Evolutionary conservation across 2,329 filamentous ascomycete genomes (phyloP).

Genomic region (Sclerotinia spermophila): DNA sequence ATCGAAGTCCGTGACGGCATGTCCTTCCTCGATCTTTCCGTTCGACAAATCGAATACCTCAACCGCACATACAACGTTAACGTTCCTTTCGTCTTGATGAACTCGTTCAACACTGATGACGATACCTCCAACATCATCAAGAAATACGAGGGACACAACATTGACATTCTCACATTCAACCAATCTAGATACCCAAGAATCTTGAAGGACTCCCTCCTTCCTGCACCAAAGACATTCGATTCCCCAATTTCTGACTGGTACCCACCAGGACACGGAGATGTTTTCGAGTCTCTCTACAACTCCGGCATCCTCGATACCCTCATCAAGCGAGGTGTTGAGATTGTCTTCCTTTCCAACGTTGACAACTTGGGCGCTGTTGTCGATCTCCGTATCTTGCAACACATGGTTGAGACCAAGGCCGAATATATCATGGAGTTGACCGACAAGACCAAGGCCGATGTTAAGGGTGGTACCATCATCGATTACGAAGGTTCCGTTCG

Average conservation of each 20-base stretch:
- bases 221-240: slow-evolving; percentile 84
- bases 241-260: slow-evolving; percentile 97
- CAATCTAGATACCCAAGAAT: slow-evolving; percentile 98
- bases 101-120: slow-evolving; percentile 99
- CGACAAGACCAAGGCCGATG: slow-evolving; percentile 99
- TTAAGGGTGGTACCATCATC: slow-evolving; percentile 99
- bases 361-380: slow-evolving; percentile 98
- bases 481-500: slow-evolving; percentile 97
- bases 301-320: slow-evolving; percentile 97
- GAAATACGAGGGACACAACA: slow-evolving; percentile 99
- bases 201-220: slow-evolving; percentile 95
- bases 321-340: slow-evolving; percentile 90
- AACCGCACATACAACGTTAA: slow-evolving; percentile 98
- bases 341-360: slow-evolving; percentile 97
- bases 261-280: slow-evolving; percentile 97
- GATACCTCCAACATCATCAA: slow-evolving; percentile 99
- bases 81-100: slow-evolving; percentile 98
- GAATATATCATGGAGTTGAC: slow-evolving; percentile 99
- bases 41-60: slow-evolving; percentile 97
- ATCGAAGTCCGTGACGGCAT: slow-evolving; percentile 99
- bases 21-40: slow-evolving; percentile 98
- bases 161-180: slow-evolving; percentile 99
- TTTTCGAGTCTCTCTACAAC: slow-evolving; percentile 99
- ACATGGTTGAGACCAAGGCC: slow-evolving; percentile 96
- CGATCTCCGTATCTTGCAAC: slow-evolving; percentile 95